These are phyloP conservation scores for Antrodiella citrinella DNA, from an alignment of 768 basidiomycete species.

Conservation along the genomic window DNA sequence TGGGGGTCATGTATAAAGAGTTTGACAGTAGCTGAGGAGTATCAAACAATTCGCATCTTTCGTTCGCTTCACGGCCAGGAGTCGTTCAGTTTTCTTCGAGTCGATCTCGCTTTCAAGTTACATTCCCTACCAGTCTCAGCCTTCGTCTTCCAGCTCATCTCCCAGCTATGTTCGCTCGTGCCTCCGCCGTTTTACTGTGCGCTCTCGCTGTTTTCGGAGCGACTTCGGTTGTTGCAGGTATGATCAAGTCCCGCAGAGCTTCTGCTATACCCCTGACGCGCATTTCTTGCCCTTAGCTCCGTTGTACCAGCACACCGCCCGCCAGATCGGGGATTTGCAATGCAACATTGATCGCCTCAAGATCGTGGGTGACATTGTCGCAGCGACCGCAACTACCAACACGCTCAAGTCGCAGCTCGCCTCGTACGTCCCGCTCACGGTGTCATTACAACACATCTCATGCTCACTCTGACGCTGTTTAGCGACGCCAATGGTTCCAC, in stretches of 20 bases:
- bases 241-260: background rate
- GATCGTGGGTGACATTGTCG: constrained; percentile 18
- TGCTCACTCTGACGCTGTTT: background rate
- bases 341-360: constrained; percentile 24
- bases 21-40: background rate
- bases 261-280: background rate
- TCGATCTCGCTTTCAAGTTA: background rate
- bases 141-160: background rate
- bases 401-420: constrained; percentile 14
- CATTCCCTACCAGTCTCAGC: background rate
- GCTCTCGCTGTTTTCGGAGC: background rate
- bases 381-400: constrained; percentile 9
- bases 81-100: background rate
- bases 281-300: background rate
- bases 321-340: constrained; percentile 22
- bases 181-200: background rate
- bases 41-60: background rate
- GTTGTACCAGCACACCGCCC: constrained; percentile 1
- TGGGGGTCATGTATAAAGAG: background rate
- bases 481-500: constrained; percentile 4
- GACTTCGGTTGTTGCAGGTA: background rate
- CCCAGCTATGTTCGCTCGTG: background rate
- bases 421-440: constrained; percentile 1
- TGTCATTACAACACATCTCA: background rate
- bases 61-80: background rate